Evolutionary conservation across 2,329 filamentous ascomycete species (phyloP).

Genomic region (Dothiorella sarmentorum): DNA sequence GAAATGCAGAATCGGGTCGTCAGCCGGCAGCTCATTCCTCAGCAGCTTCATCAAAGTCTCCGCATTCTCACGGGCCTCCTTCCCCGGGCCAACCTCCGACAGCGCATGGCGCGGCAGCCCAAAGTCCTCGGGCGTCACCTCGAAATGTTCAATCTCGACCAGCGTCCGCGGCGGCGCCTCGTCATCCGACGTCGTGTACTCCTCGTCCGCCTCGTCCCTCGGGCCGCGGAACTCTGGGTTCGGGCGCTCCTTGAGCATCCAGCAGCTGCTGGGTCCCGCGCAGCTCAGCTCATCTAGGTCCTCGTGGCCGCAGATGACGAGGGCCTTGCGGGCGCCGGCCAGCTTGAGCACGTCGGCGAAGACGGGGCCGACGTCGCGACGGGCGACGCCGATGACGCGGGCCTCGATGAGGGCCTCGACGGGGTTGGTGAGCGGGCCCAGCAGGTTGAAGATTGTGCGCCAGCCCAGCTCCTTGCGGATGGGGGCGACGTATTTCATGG

Average conservation of each 20-base stretch:
- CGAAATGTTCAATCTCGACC: slow-evolving; percentile 71
- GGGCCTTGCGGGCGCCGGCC: slow-evolving; percentile 73
- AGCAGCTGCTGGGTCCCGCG: slow-evolving; percentile 83
- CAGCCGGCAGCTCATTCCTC: slow-evolving; percentile 64
- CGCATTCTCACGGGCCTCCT: slow-evolving; percentile 83
- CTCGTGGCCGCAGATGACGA: slow-evolving; percentile 91
- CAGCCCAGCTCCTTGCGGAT: slow-evolving; percentile 86
- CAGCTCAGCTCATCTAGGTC: slow-evolving; percentile 95
- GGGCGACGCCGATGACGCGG: slow-evolving; percentile 87
- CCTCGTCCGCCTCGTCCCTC: slow-evolving; percentile 30
- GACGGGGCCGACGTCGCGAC: slow-evolving; percentile 79
- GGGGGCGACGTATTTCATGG: slow-evolving; percentile 83
- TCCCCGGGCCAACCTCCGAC: slow-evolving; percentile 74
- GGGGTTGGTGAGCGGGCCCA: slow-evolving; percentile 89
- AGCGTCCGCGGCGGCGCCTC: slow-evolving; percentile 39
- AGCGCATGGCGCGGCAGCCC: slow-evolving; percentile 74
- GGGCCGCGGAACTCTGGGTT: slow-evolving; percentile 42
- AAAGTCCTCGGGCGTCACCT: slow-evolving; percentile 78
- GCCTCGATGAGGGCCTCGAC: slow-evolving; percentile 77
- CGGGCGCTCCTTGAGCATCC: slow-evolving; percentile 63
- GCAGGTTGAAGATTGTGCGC: slow-evolving; percentile 95
- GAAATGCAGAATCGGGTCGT: slow-evolving; percentile 88
- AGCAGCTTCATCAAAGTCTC: slow-evolving; percentile 76
- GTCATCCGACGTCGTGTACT: slow-evolving; percentile 44
- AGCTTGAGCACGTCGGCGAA: slow-evolving; percentile 82